A percentile compares a stretch with the other conserved stretches of the same genome.
Evolutionary conservation across 2,329 filamentous ascomycete genomes (phyloP).

Genomic region (Fusarium succisae): DNA sequence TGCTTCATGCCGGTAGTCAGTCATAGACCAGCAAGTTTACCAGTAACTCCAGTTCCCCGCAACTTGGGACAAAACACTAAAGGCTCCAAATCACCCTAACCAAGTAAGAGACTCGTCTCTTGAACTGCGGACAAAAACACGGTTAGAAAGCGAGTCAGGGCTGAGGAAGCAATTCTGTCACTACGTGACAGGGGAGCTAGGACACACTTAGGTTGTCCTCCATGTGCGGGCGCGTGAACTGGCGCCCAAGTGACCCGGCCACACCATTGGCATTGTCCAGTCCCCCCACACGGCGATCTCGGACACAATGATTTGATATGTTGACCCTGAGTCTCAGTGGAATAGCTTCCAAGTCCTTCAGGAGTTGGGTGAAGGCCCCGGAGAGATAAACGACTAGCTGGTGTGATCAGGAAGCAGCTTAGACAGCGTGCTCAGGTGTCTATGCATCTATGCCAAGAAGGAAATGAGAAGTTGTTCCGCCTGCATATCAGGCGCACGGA

Average conservation of each 20-base stretch:
- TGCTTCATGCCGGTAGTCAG: constrained; percentile 25
- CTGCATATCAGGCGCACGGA: constrained; percentile 34
- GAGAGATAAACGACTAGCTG: not conserved
- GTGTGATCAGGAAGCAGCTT: not conserved
- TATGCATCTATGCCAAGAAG: constrained; percentile 37
- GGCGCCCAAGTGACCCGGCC: constrained; percentile 27
- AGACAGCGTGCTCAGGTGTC: not conserved
- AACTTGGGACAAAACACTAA: constrained; percentile 11
- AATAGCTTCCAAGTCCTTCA: not conserved
- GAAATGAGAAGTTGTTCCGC: constrained; percentile 38
- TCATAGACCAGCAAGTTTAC: constrained; percentile 5
- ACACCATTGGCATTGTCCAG: constrained; percentile 22
- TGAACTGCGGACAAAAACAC: constrained; percentile 13
- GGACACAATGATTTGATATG: constrained; percentile 5
- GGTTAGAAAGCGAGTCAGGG: constrained; percentile 37
- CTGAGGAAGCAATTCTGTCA: constrained; percentile 33
- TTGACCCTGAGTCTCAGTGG: not conserved
- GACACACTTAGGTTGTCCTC: constrained; percentile 13
- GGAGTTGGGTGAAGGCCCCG: not conserved
- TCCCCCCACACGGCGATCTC: constrained; percentile 30
- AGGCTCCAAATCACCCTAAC: not conserved
- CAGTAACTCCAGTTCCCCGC: constrained; percentile 18
- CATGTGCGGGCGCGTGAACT: constrained; percentile 32
- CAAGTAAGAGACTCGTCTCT: constrained; percentile 10
- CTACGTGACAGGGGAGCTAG: constrained; percentile 36